Percentiles rank a stretch among this genome's conserved stretches.
phyloP scores from a whole-genome alignment of 2,329 filamentous ascomycete genomes.

The Epichloe sibirici region DNA sequence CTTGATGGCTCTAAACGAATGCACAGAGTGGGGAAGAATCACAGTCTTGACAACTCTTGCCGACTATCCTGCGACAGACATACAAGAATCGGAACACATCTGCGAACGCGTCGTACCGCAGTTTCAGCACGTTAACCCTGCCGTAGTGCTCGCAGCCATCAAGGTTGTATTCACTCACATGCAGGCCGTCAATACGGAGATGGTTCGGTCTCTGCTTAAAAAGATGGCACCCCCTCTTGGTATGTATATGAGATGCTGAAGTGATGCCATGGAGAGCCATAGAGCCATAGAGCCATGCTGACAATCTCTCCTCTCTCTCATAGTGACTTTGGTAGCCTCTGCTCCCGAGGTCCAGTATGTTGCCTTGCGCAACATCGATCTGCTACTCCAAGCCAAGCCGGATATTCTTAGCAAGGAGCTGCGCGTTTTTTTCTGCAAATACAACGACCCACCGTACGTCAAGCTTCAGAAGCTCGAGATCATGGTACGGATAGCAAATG shows the following conservation, averaged over 20 bases:
- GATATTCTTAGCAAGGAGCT: slow-evolving; percentile 96
- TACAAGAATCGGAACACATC: slow-evolving; percentile 95
- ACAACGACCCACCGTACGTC: slow-evolving; percentile 95
- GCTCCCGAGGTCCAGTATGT: slow-evolving; percentile 97
- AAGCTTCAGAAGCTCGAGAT: slow-evolving; percentile 98
- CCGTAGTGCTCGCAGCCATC: slow-evolving; percentile 91
- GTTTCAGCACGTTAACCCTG: slow-evolving; percentile 96
- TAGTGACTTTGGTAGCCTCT: slow-evolving; percentile 90
- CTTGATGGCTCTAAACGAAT: slow-evolving; percentile 91
- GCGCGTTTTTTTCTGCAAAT: slow-evolving; percentile 99
- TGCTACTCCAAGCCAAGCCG: slow-evolving; percentile 88
- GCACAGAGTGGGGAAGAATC: slow-evolving; percentile 95
- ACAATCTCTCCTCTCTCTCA: background rate
- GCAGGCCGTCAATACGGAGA: slow-evolving; percentile 66
- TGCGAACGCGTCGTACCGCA: slow-evolving; percentile 93
- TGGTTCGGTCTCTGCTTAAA: slow-evolving; percentile 78
- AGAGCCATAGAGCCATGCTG: background rate
- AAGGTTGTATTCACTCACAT: slow-evolving; percentile 98
- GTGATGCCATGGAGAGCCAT: background rate
- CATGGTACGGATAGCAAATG: slow-evolving; percentile 98
- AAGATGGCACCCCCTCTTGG: slow-evolving; percentile 97
- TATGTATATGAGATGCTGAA: slow-evolving; percentile 27
- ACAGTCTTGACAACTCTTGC: slow-evolving; percentile 85
- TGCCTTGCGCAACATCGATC: slow-evolving; percentile 87
- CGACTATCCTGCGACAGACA: slow-evolving; percentile 73